phyloP scores from a whole-genome alignment of 768 basidiomycete species.

The Suillus bovinus region DNA sequence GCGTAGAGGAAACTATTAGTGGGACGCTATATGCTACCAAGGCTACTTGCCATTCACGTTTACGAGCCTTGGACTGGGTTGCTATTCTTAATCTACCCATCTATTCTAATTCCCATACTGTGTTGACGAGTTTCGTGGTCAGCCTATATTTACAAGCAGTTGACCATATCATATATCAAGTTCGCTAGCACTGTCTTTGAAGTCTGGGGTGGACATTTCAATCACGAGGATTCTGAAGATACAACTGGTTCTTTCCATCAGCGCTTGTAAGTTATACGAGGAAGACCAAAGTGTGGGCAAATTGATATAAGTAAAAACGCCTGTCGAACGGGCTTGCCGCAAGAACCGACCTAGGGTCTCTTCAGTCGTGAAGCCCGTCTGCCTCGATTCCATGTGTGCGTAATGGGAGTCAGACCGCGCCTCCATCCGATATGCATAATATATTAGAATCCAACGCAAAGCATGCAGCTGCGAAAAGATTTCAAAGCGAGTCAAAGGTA shows the following conservation, averaged over 20 bases:
- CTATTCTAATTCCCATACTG: not conserved
- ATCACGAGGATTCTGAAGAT: not conserved
- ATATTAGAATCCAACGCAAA: too few relatives aligned
- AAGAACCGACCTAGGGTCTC: not conserved
- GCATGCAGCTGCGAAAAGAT: too few relatives aligned
- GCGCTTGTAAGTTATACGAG: not conserved
- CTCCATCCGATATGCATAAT: too few relatives aligned
- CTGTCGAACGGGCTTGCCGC: too few relatives aligned
- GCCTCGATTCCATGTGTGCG: too few relatives aligned
- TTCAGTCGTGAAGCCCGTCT: too few relatives aligned
- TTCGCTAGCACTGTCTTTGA: not conserved
- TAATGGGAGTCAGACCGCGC: too few relatives aligned
- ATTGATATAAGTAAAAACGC: not conserved
- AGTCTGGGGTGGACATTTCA: not conserved
- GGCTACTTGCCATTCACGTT: not conserved
- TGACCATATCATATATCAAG: not conserved
- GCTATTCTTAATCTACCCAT: not conserved
- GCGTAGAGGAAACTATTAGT: not conserved
- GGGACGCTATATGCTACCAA: too few relatives aligned
- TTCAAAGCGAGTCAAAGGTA: too few relatives aligned
- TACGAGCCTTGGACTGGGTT: not conserved
- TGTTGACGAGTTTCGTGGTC: not conserved
- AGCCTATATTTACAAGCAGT: not conserved
- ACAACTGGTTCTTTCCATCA: not conserved
- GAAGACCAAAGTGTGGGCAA: not conserved